Evolutionary conservation across 352 stramenopile genomes (phyloP).

Genomic region (Phytophthora pseudosyringae): DNA sequence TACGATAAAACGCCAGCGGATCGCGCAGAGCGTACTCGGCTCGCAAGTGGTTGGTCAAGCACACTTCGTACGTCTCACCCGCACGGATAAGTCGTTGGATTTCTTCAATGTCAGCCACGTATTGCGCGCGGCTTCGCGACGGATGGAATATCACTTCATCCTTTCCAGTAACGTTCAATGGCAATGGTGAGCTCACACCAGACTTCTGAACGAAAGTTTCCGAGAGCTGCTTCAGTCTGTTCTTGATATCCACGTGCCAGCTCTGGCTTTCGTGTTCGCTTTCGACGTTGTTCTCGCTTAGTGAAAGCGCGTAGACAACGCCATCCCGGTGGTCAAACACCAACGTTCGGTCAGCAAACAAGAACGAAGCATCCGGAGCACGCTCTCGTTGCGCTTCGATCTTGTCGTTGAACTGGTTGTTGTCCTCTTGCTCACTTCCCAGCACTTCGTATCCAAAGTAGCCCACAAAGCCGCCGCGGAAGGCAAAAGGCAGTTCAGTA

Average conservation of each 20-base stretch:
- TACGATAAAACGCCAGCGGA: slow-evolving; percentile 88
- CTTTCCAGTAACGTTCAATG: slow-evolving; percentile 1
- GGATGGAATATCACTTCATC: slow-evolving; percentile 61
- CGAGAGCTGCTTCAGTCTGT: slow-evolving; percentile 26
- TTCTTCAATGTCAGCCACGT: slow-evolving; percentile 85
- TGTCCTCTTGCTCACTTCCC: slow-evolving; percentile 42
- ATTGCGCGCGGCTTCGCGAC: slow-evolving; percentile 72
- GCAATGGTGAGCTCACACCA: not conserved
- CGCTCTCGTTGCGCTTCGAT: slow-evolving; percentile 18
- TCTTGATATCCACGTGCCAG: slow-evolving; percentile 36
- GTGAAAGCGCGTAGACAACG: slow-evolving; percentile 83
- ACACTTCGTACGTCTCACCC: slow-evolving; percentile 97
- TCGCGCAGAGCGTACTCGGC: slow-evolving; percentile 46
- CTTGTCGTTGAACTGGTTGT: slow-evolving; percentile 24
- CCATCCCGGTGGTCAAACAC: slow-evolving; percentile 88
- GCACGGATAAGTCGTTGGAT: slow-evolving; percentile 92
- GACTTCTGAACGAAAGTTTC: slow-evolving; percentile 12
- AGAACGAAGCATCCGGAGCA: slow-evolving; percentile 89
- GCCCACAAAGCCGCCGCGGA: slow-evolving; percentile 85
- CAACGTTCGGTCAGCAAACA: slow-evolving; percentile 90
- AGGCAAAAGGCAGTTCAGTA: slow-evolving; percentile 68
- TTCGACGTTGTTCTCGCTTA: slow-evolving; percentile 30
- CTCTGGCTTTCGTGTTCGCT: slow-evolving; percentile 1
- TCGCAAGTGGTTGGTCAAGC: slow-evolving; percentile 95
- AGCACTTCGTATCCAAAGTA: slow-evolving; percentile 91